These are phyloP conservation scores for Phytopythium oedochilum DNA, from an alignment of 352 stramenopile genomes.

Conservation along the genomic window DNA sequence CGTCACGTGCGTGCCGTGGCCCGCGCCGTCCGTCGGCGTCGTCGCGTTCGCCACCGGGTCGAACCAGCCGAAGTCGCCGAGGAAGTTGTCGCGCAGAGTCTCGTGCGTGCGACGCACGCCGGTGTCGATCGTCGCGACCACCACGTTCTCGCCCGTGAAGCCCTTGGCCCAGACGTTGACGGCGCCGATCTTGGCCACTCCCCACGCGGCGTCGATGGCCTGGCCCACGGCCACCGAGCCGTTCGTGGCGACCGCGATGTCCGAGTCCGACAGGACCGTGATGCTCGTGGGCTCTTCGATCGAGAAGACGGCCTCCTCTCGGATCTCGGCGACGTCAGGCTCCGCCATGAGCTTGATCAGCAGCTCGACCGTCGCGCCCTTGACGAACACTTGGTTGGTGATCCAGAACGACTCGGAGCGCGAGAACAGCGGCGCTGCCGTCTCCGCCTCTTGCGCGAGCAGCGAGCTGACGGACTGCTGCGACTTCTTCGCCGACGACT, in stretches of 20 bases:
- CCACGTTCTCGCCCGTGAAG: conserved; percentile 20
- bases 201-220: conserved; percentile 16
- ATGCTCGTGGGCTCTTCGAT: conserved; percentile 13
- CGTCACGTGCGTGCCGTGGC: conserved; percentile 25
- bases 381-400: conserved; percentile 30
- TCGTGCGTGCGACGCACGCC: conserved; percentile 33
- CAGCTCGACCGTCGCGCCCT: conserved; percentile 18
- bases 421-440: conserved; percentile 3
- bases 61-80: conserved; percentile 25
- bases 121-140: conserved; percentile 35
- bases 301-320: conserved; percentile 19
- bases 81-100: conserved; percentile 15
- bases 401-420: conserved; percentile 26
- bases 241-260: conserved; percentile 1
- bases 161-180: conserved; percentile 24
- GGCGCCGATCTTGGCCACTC: conserved; percentile 27
- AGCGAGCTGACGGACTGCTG: conserved; percentile 10
- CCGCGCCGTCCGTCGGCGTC: conserved; percentile 16
- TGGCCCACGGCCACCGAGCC: background rate
- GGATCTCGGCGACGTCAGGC: conserved; percentile 25
- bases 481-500: conserved; percentile 6
- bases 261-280: conserved; percentile 7
- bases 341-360: conserved; percentile 14
- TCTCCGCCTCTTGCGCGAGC: conserved; percentile 11
- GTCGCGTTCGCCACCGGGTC: conserved; percentile 22